Evolutionary conservation across 2,329 filamentous ascomycete species (phyloP).

Genomic region (Exophiala sp.): DNA sequence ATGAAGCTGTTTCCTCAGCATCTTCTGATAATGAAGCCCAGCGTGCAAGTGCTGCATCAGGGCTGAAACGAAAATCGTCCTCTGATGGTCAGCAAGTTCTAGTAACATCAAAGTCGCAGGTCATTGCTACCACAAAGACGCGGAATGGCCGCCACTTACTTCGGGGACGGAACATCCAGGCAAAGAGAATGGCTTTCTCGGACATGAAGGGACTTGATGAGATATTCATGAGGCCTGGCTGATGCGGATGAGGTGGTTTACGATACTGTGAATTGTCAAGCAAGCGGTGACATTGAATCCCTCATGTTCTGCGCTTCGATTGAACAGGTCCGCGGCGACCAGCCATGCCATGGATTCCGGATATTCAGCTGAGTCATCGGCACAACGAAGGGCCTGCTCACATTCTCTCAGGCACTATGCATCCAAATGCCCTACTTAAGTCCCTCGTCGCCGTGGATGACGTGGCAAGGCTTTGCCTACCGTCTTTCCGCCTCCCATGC

Average conservation of each 20-base stretch:
- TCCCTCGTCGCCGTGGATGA: too few relatives aligned
- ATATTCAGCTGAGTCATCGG: too few relatives aligned
- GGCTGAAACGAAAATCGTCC: conserved; percentile 31
- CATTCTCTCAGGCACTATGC: too few relatives aligned
- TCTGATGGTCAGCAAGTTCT: background rate
- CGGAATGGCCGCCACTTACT: conserved; percentile 65
- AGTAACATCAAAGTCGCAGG: conserved; percentile 1
- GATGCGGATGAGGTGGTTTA: background rate
- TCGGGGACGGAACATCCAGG: conserved; percentile 77
- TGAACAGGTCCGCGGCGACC: too few relatives aligned
- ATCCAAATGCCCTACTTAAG: too few relatives aligned
- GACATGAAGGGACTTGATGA: conserved; percentile 82
- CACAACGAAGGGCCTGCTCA: too few relatives aligned
- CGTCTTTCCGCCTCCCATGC: too few relatives aligned
- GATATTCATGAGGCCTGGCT: conserved; percentile 25
- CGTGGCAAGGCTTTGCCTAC: too few relatives aligned
- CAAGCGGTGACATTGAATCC: background rate
- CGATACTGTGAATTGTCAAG: too few relatives aligned
- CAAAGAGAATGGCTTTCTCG: conserved; percentile 79
- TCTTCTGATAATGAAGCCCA: conserved; percentile 35
- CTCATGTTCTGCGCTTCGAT: too few relatives aligned
- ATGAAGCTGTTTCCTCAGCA: conserved; percentile 21
- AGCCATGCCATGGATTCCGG: too few relatives aligned
- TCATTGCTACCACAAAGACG: conserved; percentile 1
- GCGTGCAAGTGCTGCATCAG: conserved; percentile 42